Base-by-base conservation (phyloP, 2,329 filamentous ascomycete genomes). In the Sporothrix inflata region DNA sequence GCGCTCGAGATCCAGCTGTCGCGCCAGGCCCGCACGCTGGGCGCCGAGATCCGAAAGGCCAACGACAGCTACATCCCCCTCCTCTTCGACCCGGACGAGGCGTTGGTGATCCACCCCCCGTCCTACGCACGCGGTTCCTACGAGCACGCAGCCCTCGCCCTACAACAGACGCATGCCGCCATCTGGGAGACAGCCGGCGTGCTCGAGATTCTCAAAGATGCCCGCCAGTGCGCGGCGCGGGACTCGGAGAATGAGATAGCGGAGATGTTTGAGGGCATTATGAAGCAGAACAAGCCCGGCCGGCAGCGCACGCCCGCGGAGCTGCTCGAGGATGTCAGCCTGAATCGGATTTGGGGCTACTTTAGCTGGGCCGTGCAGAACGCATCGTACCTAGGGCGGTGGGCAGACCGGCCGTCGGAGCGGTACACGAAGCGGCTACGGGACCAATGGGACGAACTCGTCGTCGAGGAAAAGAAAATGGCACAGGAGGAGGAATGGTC, bases 131-230 rank as follows among this genome's bases (percentile, higher is more conserved):
- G 1, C 9, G 74, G 74, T 34, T 75, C 74, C 19, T 69, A 38
- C 69, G 73, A 76, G 61, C 73, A 77, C 66, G 71, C 68, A 42
- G 69, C 69, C 2, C 53, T 75, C 34, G 66, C 68, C n/a, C 72
- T 78, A 69, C 74, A 76, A 69, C 42, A 74, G 72, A 74, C 74
- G 45, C 78, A 77, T 57, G 70, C 74, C 11, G 47, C 75, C 27
- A 77, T 66, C 72, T 74, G 73, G 73, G 74, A 77, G 71, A 77
- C 75, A 5, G 75, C 74, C 69, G 75, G 76, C 16, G 74, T 75
- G 12, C 24, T 78, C 61, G 74, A 74, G 19, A 61, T 78, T 21
- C 70, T 78, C 60, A 70, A 74, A 0, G 73, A 76, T 9, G 75
- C 75, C 24, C 73, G 73, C 42, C 57, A 55, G 24, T 75, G 74